A percentile compares a stretch with the other conserved stretches of the same genome.
Evolutionary conservation across 73 alveolate species (phyloP).

Genomic region (Paraurostyla sp.): DNA sequence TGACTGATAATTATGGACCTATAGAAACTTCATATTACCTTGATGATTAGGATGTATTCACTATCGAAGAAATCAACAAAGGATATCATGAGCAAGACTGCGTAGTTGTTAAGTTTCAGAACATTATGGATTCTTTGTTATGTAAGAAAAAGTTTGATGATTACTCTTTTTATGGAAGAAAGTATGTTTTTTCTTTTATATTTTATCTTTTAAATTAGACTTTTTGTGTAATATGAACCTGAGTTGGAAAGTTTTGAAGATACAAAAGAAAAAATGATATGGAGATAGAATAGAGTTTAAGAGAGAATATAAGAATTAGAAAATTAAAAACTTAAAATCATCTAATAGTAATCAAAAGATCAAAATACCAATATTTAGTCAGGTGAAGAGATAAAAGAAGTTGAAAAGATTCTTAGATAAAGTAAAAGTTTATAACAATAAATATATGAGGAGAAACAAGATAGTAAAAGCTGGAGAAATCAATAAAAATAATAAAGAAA

Average conservation of each 20-base stretch:
- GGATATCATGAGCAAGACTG: constrained; percentile 12
- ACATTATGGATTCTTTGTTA: background rate
- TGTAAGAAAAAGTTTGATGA: constrained; percentile 6
- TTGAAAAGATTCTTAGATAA: constrained; percentile 15
- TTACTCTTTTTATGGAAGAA: constrained; percentile 9
- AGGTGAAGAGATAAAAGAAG: constrained; percentile 18
- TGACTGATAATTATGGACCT: background rate
- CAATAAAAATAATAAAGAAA: background rate
- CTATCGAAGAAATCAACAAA: background rate
- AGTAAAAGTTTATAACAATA: constrained; percentile 18
- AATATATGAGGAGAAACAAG: background rate
- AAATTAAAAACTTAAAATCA: background rate
- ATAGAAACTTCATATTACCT: constrained; percentile 1
- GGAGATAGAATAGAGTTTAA: background rate
- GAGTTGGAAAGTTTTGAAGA: constrained; percentile 29
- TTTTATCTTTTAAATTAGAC: background rate
- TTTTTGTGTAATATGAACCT: constrained; percentile 13
- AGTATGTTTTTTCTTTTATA: background rate
- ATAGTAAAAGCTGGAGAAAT: background rate
- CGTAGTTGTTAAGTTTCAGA: background rate
- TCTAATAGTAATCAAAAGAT: background rate
- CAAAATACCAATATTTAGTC: background rate
- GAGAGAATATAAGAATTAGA: background rate
- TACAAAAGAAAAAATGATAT: constrained; percentile 33
- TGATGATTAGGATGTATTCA: constrained; percentile 16